Percentiles rank a stretch among this genome's conserved stretches.
These are phyloP conservation scores for Pythium insidiosum DNA, from an alignment of 352 stramenopile species.

Conservation along the genomic window DNA sequence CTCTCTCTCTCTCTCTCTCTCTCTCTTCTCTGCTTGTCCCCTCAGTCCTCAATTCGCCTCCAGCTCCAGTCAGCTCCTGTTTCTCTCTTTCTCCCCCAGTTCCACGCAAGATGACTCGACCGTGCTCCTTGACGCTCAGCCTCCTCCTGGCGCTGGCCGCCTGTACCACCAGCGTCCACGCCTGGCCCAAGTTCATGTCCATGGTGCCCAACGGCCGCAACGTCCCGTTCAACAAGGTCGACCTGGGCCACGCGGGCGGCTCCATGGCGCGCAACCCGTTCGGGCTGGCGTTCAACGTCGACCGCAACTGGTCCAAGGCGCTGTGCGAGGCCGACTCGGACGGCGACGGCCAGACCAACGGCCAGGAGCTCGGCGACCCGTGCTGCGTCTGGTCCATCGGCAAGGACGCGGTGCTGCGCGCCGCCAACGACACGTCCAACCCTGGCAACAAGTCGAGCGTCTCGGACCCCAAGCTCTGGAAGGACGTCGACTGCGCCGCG, in stretches of 20 bases:
- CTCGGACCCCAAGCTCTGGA: neutral
- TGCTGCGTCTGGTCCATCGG: slow-evolving; percentile 48
- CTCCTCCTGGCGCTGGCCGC: neutral
- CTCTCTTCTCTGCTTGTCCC: too few relatives aligned
- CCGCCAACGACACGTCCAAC: neutral
- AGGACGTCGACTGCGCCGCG: slow-evolving; percentile 8
- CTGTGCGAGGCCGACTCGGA: slow-evolving; percentile 66
- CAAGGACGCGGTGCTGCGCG: slow-evolving; percentile 3
- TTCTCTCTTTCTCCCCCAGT: too few relatives aligned
- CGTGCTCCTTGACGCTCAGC: too few relatives aligned
- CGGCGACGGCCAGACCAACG: slow-evolving; percentile 76
- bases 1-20: too few relatives aligned
- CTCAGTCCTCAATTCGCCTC: too few relatives aligned
- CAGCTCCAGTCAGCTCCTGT: too few relatives aligned
- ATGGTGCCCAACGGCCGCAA: neutral
- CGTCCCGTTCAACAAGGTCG: neutral
- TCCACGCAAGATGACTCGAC: too few relatives aligned
- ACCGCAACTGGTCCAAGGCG: slow-evolving; percentile 20
- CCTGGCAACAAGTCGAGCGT: neutral
- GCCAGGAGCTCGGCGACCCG: slow-evolving; percentile 78
- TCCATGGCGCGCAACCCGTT: slow-evolving; percentile 13
- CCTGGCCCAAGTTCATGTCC: neutral
- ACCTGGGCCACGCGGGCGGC: neutral
- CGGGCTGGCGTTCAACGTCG: slow-evolving; percentile 17
- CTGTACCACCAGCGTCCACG: neutral